These are phyloP conservation scores for Colletotrichum nymphaeae DNA, from an alignment of 2,329 filamentous ascomycete species.

Conservation along the genomic window DNA sequence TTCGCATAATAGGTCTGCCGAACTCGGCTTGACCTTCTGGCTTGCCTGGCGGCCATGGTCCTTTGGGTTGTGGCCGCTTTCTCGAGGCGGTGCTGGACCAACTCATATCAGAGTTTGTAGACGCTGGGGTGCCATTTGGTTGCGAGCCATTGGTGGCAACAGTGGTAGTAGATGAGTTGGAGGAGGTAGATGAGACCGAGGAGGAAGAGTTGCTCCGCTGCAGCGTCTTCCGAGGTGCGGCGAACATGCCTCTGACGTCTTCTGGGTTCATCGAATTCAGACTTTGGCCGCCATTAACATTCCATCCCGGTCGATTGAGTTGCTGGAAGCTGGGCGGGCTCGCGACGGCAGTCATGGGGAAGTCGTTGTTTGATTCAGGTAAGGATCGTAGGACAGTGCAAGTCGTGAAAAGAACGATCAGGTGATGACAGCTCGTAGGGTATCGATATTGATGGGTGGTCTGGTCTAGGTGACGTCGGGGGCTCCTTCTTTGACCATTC, in stretches of 20 bases:
- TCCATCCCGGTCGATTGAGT: constrained; percentile 74
- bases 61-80: constrained; percentile 64
- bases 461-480: constrained; percentile 17
- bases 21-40: constrained; percentile 61
- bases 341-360: constrained; percentile 76
- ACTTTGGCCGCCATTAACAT: constrained; percentile 65
- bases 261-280: constrained; percentile 81
- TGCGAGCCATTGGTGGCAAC: constrained; percentile 71
- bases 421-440: constrained; percentile 9
- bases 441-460: constrained; percentile 5
- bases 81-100: constrained; percentile 62
- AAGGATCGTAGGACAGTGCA: constrained; percentile 4
- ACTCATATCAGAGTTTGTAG: constrained; percentile 59
- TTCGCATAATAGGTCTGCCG: constrained; percentile 55
- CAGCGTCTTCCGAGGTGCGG: constrained; percentile 82
- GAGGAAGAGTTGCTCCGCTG: constrained; percentile 93
- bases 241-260: constrained; percentile 88
- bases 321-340: constrained; percentile 72
- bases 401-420: constrained; percentile 7
- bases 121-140: constrained; percentile 68
- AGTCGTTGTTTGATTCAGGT: constrained; percentile 35
- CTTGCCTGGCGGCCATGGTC: constrained; percentile 61
- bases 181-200: constrained; percentile 77
- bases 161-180: constrained; percentile 71
- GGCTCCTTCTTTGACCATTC: constrained; percentile 31